These are phyloP conservation scores for Podila clonocystis DNA, from an alignment of 192 early-diverging fungal species.

Conservation along the genomic window DNA sequence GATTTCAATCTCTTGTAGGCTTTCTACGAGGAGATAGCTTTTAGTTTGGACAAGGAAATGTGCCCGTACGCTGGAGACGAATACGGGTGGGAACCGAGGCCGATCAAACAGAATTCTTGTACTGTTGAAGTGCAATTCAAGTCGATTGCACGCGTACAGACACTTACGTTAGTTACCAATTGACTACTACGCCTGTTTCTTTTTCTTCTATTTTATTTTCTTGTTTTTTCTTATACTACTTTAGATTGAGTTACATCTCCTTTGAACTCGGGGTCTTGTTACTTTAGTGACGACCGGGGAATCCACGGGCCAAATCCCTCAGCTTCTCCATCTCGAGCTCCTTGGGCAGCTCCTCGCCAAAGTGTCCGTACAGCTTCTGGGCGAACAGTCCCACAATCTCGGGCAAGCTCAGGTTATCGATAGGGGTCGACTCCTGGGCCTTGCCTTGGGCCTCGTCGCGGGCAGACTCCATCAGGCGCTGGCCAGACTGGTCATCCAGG, in stretches of 20 bases:
- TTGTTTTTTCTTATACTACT: too few relatives aligned
- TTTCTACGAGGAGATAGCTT: too few relatives aligned
- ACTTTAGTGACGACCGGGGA: neutral
- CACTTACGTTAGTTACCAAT: too few relatives aligned
- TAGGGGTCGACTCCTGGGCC: slow-evolving; percentile 34
- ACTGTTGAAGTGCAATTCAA: too few relatives aligned
- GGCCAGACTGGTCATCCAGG: slow-evolving; percentile 46
- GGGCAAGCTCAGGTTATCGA: slow-evolving; percentile 45
- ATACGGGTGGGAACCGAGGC: too few relatives aligned
- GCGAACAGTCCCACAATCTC: slow-evolving; percentile 53
- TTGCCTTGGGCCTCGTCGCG: slow-evolving; percentile 35
- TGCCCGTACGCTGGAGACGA: too few relatives aligned
- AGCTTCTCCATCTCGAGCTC: slow-evolving; percentile 16
- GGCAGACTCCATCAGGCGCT: slow-evolving; percentile 46
- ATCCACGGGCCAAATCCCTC: neutral
- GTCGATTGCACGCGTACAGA: too few relatives aligned
- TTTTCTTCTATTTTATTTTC: neutral
- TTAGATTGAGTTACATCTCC: too few relatives aligned
- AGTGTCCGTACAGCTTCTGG: slow-evolving; percentile 46
- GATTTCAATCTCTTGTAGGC: too few relatives aligned
- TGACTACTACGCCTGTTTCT: neutral
- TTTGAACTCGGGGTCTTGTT: neutral
- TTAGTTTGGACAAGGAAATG: too few relatives aligned
- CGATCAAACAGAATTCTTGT: too few relatives aligned
- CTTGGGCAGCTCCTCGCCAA: slow-evolving; percentile 41